Conservation (phyloP, 176 grass and related monocot genomes). For the Miscanthus lutarioriparius region DNA sequence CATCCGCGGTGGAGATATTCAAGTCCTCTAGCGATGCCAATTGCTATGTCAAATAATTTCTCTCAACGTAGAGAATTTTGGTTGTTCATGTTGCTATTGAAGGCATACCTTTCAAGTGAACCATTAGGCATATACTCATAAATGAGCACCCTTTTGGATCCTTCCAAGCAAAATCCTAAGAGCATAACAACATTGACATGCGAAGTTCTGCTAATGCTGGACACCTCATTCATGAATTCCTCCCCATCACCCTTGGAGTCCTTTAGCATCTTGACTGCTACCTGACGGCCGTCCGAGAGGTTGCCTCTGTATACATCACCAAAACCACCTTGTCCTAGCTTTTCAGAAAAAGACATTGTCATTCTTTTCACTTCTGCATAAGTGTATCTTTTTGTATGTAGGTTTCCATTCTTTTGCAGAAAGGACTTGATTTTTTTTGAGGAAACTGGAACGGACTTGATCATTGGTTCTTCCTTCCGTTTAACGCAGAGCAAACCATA, state of each 20-base stretch:
- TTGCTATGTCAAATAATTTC: slow-evolving; percentile 40
- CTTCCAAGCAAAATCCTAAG: slow-evolving; percentile 47
- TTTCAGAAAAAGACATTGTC: slow-evolving; percentile 37
- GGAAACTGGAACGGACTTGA: background rate
- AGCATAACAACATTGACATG: slow-evolving; percentile 54
- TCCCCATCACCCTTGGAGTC: slow-evolving; percentile 28
- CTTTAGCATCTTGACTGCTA: slow-evolving; percentile 49
- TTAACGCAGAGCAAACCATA: background rate
- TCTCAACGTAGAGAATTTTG: slow-evolving; percentile 8
- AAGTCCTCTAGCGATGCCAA: slow-evolving; percentile 37
- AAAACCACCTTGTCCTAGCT: slow-evolving; percentile 64
- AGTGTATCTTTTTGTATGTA: slow-evolving; percentile 33
- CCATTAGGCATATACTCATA: slow-evolving; percentile 61
- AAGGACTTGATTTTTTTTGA: slow-evolving; percentile 26
- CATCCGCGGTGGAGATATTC: slow-evolving; percentile 44
- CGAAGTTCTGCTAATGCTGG: slow-evolving; percentile 47
- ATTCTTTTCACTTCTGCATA: slow-evolving; percentile 57
- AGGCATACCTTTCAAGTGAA: slow-evolving; percentile 37
- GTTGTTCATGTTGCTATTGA: background rate
- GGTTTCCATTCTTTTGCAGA: slow-evolving; percentile 29
- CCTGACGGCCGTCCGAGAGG: background rate
- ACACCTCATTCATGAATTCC: slow-evolving; percentile 55
- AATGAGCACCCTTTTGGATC: slow-evolving; percentile 49
- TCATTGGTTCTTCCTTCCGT: background rate
- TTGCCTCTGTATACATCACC: slow-evolving; percentile 42